phyloP scores from a whole-genome alignment of 768 basidiomycete species.

The Amanita exitialis region DNA sequence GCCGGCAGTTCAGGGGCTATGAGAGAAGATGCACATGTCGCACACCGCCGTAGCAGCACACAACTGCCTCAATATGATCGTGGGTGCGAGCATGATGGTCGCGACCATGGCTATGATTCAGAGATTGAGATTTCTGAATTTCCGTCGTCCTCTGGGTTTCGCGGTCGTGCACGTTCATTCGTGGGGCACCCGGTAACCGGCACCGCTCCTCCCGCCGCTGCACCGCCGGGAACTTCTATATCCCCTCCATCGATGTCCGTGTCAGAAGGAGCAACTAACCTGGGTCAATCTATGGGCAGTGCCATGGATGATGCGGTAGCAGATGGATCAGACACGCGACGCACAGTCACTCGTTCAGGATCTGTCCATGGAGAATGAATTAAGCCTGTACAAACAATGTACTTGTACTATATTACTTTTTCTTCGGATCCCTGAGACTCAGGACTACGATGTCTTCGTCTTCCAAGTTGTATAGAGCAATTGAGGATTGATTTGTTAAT shows the following conservation, averaged over 20 bases:
- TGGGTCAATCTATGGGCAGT: not conserved
- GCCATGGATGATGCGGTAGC: not conserved
- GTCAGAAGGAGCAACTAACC: not conserved
- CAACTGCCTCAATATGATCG: not conserved
- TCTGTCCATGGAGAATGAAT: not conserved
- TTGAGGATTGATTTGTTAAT: constrained; percentile 77
- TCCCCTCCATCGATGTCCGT: not conserved
- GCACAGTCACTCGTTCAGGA: not conserved
- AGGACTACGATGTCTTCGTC: constrained; percentile 81
- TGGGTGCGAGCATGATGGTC: not conserved
- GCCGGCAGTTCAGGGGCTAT: not conserved
- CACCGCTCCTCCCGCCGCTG: not conserved
- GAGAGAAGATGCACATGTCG: not conserved
- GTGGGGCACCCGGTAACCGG: not conserved
- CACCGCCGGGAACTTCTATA: not conserved
- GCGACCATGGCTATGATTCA: not conserved
- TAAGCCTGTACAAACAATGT: not conserved
- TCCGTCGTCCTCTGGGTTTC: not conserved
- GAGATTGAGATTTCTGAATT: not conserved
- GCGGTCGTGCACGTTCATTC: no score
- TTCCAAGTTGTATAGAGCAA: constrained; percentile 84
- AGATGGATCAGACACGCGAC: not conserved
- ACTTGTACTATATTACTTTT: constrained; percentile 34
- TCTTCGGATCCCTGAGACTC: constrained; percentile 67
- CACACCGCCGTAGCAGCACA: not conserved